phyloP scores from a whole-genome alignment of 208 protist genomes.

The Trypanosoma boissoni region DNA sequence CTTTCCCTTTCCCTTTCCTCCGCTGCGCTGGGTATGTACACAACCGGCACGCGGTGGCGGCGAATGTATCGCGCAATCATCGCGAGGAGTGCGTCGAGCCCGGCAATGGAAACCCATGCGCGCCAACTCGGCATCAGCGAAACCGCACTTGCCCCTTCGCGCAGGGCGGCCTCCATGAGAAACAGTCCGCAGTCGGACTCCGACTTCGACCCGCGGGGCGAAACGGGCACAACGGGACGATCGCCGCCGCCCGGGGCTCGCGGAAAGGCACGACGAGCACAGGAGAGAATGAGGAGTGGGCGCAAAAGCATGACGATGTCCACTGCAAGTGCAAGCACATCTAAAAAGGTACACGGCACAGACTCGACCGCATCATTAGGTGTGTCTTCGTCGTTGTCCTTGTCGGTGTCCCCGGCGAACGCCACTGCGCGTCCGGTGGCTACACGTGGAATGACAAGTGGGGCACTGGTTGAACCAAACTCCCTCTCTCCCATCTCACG shows the following conservation, averaged over 20 bases:
- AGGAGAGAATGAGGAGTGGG: constrained; percentile 58
- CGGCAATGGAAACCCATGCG: constrained; percentile 46
- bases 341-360: constrained; percentile 58
- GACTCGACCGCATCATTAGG: constrained; percentile 20
- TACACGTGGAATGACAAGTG: constrained; percentile 76
- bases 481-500: constrained; percentile 19
- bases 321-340: constrained; percentile 66
- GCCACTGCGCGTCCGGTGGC: constrained; percentile 32
- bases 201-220: no score
- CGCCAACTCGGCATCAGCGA: constrained; percentile 57
- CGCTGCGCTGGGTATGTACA: constrained; percentile 45
- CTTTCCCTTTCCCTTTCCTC: not conserved
- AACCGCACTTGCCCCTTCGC: constrained; percentile 25
- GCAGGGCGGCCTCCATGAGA: constrained; percentile 25
- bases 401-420: constrained; percentile 16
- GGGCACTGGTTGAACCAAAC: constrained; percentile 34
- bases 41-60: constrained; percentile 59
- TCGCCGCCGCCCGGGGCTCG: constrained; percentile 13
- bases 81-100: constrained; percentile 48
- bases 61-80: constrained; percentile 54
- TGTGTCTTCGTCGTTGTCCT: not conserved
- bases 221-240: no score
- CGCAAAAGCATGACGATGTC: constrained; percentile 65
- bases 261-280: constrained; percentile 45
- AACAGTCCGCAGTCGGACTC: constrained; percentile 15